A percentile compares a stretch with the other conserved stretches of the same genome.
These are phyloP conservation scores for Saccharomyces jurei DNA, from an alignment of 805 yeast genomes.

Conservation along the genomic window DNA sequence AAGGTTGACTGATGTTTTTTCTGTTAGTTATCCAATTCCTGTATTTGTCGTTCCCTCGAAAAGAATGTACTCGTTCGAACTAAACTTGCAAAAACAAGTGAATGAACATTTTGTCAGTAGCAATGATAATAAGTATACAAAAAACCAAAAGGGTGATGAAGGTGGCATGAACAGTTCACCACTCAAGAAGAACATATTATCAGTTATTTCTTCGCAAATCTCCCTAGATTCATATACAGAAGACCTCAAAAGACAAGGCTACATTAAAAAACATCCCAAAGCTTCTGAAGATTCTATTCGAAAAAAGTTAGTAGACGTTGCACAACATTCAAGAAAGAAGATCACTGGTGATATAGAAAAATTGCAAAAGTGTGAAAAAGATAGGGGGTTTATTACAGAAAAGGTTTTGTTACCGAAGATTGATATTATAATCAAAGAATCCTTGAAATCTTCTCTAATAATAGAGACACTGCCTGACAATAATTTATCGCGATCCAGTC, in stretches of 20 bases:
- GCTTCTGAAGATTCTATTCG: not conserved
- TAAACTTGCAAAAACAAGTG: slow-evolving; percentile 8
- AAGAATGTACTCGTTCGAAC: slow-evolving; percentile 24
- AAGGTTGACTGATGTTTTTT: slow-evolving; percentile 19
- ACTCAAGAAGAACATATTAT: not conserved
- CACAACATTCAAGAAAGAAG: not conserved
- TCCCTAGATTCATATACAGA: not conserved
- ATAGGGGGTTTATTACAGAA: not conserved
- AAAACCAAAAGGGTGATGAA: not conserved
- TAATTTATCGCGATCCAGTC: not conserved
- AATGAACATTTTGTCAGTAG: not conserved
- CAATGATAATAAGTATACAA: not conserved
- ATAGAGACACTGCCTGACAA: not conserved
- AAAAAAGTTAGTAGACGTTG: not conserved
- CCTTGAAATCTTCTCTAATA: not conserved
- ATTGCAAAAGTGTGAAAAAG: not conserved
- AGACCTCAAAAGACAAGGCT: not conserved
- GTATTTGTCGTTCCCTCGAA: slow-evolving; percentile 25
- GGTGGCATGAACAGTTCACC: not conserved
- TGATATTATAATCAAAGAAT: not conserved
- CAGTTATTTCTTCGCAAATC: not conserved
- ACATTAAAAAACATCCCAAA: not conserved
- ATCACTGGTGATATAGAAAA: not conserved
- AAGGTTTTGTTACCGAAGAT: not conserved
- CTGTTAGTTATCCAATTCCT: slow-evolving; percentile 24